Evolutionary conservation across 2,329 filamentous ascomycete species (phyloP).

Genomic region (Myriosclerotinia duriaeana): DNA sequence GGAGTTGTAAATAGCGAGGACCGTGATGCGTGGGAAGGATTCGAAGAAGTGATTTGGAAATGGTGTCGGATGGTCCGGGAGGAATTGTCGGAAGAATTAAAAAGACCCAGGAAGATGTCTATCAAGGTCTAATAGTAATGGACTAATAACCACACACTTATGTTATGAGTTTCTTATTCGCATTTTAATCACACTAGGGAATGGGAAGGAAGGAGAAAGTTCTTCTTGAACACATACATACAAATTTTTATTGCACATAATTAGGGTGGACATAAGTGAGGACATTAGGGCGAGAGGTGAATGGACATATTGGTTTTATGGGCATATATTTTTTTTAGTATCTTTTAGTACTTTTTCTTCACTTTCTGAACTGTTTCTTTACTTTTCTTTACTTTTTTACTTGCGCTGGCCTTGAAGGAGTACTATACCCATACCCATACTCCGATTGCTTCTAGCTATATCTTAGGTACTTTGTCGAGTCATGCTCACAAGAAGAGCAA

Average conservation of each 20-base stretch:
- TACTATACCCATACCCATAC: conserved; percentile 21
- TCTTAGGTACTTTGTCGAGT: neutral
- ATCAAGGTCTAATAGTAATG: conserved; percentile 21
- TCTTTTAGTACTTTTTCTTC: conserved; percentile 1
- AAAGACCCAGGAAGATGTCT: conserved; percentile 26
- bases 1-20: conserved; percentile 75
- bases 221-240: neutral
- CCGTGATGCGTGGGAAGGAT: conserved; percentile 71
- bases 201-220: conserved; percentile 5
- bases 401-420: conserved; percentile 16
- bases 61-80: conserved; percentile 83
- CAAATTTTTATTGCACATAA: conserved; percentile 17
- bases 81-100: conserved; percentile 73
- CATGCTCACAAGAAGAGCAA: neutral
- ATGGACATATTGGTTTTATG: conserved; percentile 14
- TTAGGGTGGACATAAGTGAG: conserved; percentile 8
- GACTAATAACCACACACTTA: conserved; percentile 8
- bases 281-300: conserved; percentile 6
- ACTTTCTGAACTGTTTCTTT: neutral
- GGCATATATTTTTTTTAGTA: conserved; percentile 16
- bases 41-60: conserved; percentile 77
- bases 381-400: neutral
- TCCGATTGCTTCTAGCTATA: conserved; percentile 12
- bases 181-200: neutral
- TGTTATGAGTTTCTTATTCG: conserved; percentile 8